A percentile compares a stretch with the other conserved stretches of the same genome.
phyloP scores from a whole-genome alignment of 192 early-diverging fungal genomes.

The Coemansia sp. region DNA sequence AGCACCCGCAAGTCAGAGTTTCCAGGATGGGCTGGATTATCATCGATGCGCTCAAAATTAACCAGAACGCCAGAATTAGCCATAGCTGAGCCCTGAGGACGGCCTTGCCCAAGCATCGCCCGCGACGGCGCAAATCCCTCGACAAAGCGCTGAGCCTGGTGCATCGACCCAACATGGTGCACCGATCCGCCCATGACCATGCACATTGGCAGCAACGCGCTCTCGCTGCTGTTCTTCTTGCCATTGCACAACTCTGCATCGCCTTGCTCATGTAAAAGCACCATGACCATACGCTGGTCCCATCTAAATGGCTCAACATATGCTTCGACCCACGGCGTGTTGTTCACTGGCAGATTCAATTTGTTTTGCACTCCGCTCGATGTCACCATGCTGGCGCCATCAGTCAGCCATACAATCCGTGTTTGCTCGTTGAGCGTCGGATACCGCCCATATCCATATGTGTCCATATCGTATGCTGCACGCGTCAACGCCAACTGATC shows the following conservation, averaged over 20 bases:
- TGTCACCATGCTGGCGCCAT: constrained; percentile 63
- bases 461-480: constrained; percentile 62
- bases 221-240: constrained; percentile 52
- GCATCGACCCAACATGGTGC: constrained; percentile 55
- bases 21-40: constrained; percentile 39
- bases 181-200: constrained; percentile 66
- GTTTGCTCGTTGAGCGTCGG: constrained; percentile 63
- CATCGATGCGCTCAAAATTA: constrained; percentile 63
- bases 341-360: constrained; percentile 65
- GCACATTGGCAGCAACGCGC: constrained; percentile 64
- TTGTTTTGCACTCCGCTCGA: constrained; percentile 52
- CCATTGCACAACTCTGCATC: constrained; percentile 32
- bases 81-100: constrained; percentile 26
- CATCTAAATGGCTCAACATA: constrained; percentile 81
- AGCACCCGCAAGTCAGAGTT: constrained; percentile 44
- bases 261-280: constrained; percentile 59
- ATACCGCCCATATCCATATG: constrained; percentile 70
- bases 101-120: constrained; percentile 13
- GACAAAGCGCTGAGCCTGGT: constrained; percentile 64
- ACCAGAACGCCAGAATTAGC: constrained; percentile 58
- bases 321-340: constrained; percentile 62
- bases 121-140: constrained; percentile 54
- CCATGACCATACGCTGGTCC: constrained; percentile 73
- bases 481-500: constrained; percentile 70
- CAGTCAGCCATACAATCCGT: constrained; percentile 79